These are phyloP conservation scores for Ascochyta fabae DNA, from an alignment of 2,329 filamentous ascomycete genomes.

Conservation along the genomic window DNA sequence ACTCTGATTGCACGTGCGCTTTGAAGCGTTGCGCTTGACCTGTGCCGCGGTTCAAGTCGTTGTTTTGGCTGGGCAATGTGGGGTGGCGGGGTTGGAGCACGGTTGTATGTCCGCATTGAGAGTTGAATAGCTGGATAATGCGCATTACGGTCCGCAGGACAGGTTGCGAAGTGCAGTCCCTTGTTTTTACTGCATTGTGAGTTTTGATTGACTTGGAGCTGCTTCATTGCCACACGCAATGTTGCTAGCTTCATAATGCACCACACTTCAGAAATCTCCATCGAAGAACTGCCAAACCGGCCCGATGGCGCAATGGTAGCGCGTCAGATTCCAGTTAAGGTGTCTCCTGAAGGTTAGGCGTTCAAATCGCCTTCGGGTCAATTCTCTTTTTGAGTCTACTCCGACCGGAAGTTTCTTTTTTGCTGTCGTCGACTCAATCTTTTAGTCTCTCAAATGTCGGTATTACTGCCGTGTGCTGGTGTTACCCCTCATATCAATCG, in stretches of 20 bases:
- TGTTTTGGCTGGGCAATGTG: slow-evolving; percentile 15
- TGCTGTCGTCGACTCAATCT: not conserved
- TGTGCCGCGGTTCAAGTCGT: slow-evolving; percentile 7
- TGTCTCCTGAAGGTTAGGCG: slow-evolving; percentile 37
- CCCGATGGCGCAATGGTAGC: slow-evolving; percentile 40
- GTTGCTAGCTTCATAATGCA: not conserved
- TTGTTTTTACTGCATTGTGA: not conserved
- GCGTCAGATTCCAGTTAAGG: slow-evolving; percentile 40
- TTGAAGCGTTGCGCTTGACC: not conserved
- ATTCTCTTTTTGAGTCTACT: slow-evolving; percentile 17
- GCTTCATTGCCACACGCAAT: not conserved
- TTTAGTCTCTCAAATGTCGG: not conserved
- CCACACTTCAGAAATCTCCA: not conserved
- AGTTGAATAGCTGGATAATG: not conserved
- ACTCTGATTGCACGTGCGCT: not conserved
- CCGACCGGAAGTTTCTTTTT: slow-evolving; percentile 10
- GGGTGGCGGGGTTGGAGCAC: slow-evolving; percentile 16
- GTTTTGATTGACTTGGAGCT: not conserved
- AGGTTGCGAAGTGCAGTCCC: not conserved
- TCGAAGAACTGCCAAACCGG: slow-evolving; percentile 22
- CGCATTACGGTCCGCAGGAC: not conserved
- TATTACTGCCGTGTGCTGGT: not conserved
- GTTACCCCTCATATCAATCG: not conserved
- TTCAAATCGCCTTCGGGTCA: slow-evolving; percentile 39
- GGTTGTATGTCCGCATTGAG: slow-evolving; percentile 12